A percentile compares a stretch with the other conserved stretches of the same genome.
Evolutionary conservation across 2,329 filamentous ascomycete species (phyloP).

Genomic region (Sporothrix euskadiensis): DNA sequence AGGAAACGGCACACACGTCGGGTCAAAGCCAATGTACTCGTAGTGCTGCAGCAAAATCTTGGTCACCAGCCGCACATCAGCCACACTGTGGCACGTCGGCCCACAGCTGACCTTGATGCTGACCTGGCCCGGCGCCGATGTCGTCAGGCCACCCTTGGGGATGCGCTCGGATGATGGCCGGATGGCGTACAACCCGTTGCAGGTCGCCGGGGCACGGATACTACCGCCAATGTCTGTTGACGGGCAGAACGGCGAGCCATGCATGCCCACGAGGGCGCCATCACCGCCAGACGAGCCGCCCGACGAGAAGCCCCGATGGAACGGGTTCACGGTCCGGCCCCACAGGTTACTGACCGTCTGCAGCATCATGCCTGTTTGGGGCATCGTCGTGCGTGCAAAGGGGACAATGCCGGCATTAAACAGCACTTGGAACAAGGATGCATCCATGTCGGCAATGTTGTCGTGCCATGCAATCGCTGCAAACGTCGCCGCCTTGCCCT

Average conservation of each 20-base stretch:
- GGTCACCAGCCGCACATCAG: conserved; percentile 54
- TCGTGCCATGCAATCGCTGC: conserved; percentile 24
- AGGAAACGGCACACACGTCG: conserved; percentile 65
- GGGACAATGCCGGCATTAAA: conserved; percentile 36
- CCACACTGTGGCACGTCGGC: conserved; percentile 44
- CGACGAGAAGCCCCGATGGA: conserved; percentile 39
- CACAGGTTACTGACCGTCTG: conserved; percentile 43
- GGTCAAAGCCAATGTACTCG: conserved; percentile 63
- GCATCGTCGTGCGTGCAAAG: conserved; percentile 34
- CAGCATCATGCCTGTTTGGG: conserved; percentile 36
- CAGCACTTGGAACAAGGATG: conserved; percentile 35
- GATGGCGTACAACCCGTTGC: conserved; percentile 39
- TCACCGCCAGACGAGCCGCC: conserved; percentile 45
- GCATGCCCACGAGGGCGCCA: conserved; percentile 40
- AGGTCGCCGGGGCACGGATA: conserved; percentile 38
- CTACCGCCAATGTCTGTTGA: conserved; percentile 41
- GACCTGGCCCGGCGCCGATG: conserved; percentile 19
- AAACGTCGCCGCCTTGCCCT: conserved; percentile 25
- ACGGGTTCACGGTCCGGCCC: conserved; percentile 41
- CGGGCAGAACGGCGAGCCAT: conserved; percentile 41
- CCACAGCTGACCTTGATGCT: conserved; percentile 24
- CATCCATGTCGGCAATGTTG: conserved; percentile 29
- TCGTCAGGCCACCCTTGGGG: conserved; percentile 18
- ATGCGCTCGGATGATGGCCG: conserved; percentile 32
- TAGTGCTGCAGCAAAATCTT: conserved; percentile 56